Evolutionary conservation across 805 yeast genomes (phyloP).

Genomic region (Lipomyces chichibuensis): DNA sequence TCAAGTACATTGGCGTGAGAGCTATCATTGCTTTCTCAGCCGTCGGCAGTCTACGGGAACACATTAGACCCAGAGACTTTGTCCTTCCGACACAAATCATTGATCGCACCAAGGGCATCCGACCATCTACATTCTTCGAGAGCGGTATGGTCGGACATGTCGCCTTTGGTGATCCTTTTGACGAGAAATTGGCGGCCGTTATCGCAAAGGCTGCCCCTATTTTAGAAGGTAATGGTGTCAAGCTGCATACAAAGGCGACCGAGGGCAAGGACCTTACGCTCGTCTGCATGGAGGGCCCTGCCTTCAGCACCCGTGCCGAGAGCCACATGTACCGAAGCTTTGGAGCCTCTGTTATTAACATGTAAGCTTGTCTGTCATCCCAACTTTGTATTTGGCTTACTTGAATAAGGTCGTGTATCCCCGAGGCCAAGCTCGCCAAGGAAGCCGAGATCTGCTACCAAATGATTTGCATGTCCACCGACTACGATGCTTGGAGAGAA

Average conservation of each 20-base stretch:
- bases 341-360: conserved; percentile 95
- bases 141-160: conserved; percentile 96
- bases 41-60: conserved; percentile 89
- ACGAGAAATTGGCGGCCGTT: conserved; percentile 66
- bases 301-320: conserved; percentile 95
- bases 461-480: conserved; percentile 99
- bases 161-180: conserved; percentile 96
- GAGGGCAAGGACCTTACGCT: conserved; percentile 77
- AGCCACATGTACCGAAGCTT: conserved; percentile 80
- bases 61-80: conserved; percentile 91
- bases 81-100: conserved; percentile 96
- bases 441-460: conserved; percentile 97
- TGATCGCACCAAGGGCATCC: conserved; percentile 94
- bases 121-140: conserved; percentile 87
- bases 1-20: conserved; percentile 82
- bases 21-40: conserved; percentile 92
- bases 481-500: conserved; percentile 98
- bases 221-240: conserved; percentile 58
- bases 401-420: conserved; percentile 63
- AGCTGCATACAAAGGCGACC: conserved; percentile 67
- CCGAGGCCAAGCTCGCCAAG: conserved; percentile 96
- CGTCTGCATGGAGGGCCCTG: conserved; percentile 99
- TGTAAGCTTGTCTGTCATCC: conserved; percentile 49
- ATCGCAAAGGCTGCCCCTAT: conserved; percentile 63
- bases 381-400: neutral